Evolutionary conservation across 257 asterid genomes (phyloP), one percentile per base, ranked within the genome.

Genomic region (Voacanga thouarsii): DNA sequence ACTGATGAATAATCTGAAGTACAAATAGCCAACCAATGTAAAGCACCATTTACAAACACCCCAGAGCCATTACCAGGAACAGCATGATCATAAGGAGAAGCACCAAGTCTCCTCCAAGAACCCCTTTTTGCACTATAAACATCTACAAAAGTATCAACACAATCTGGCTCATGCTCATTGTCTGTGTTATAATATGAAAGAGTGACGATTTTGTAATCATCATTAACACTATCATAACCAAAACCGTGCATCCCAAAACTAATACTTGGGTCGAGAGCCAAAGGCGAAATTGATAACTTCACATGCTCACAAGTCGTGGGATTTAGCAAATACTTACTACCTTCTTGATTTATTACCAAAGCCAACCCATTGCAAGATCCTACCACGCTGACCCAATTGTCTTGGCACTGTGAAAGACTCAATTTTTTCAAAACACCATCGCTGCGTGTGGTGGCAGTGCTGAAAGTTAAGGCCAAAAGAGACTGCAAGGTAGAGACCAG

Each of bases 1-100:
- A 89, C 88, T 19, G 87, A 83, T 10, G 37, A 26, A 56, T 64
- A 70, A 0, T 78, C 84, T 63, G 63, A 4, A 55, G 11, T 12
- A 49, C 14, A 6, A 49, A 16, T 19, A 67, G 89, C 91, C 82
- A 87, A 69, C 91, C 93, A 89, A 77, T 89, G 89, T 44, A 87
- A 37, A 24, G 82, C 81, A 3, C 91, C 91, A 74, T 81, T 78
- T 16, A 87, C 74, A 24, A 84, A 85, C 26, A 81, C 85, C 73
- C 88, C 90, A 3, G 84, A 47, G 6, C 77, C 77, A 70, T 75
- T 72, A 0, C 72, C 64, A 30, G 85, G 81, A 64, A 85, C 82
- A 33, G 75, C 77, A 75, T 84, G 89, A 76, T 84, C 85, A 55
- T 82, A 84, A 26, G 88, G 93, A 16, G 86, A 86, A 71, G 23